Evolutionary conservation across 305 asterid species (phyloP), one percentile per base, ranked within the genome.

Genomic region (Caryopteris hybrid): DNA sequence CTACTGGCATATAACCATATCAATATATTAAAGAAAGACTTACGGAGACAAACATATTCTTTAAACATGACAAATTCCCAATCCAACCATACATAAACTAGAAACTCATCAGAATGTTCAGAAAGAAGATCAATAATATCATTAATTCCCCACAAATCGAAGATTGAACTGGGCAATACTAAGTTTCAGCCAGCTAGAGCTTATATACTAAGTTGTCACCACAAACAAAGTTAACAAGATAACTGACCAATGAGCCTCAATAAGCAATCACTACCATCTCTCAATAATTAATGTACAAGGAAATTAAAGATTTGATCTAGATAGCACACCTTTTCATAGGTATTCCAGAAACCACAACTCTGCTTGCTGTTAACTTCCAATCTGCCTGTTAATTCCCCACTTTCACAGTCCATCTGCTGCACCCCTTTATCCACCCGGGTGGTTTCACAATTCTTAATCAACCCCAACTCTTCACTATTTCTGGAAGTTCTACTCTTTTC

Each of bases 341-440:
- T 78, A 64, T 64, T 70, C 76, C 81, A 80, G 29, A 80, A 67
- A 76, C 84, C 84, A 23, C 36, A 62, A 41, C 23, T 71, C 34
- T 69, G 58, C 27, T 72, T 71, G 72, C 73, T 77, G 21, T 71
- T 63, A 25, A 53, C 77, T 42, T 75, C 86, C 27, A 57, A 68
- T 72, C 65, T 73, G 42, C 78, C 68, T 7, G 55, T 8, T 4
- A 64, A 36, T 56, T 73, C 87, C 53, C 87, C 92, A 55, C 51
- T 78, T 78, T 83, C 88, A 73, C 79, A 79, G 74, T 93, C 94
- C 74, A 82, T 65, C 62, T 68, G 85, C 71, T 64, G 58, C 64
- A 54, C 36, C 64, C 43, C 77, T 69, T 53, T 68, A 29, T 59
- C 62, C 58, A 58, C 58, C 45, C 43, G 41, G n/a, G n/a, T 3